Base-by-base conservation (phyloP, 2,329 filamentous ascomycete species). In the Aspergillus ustus region DNA sequence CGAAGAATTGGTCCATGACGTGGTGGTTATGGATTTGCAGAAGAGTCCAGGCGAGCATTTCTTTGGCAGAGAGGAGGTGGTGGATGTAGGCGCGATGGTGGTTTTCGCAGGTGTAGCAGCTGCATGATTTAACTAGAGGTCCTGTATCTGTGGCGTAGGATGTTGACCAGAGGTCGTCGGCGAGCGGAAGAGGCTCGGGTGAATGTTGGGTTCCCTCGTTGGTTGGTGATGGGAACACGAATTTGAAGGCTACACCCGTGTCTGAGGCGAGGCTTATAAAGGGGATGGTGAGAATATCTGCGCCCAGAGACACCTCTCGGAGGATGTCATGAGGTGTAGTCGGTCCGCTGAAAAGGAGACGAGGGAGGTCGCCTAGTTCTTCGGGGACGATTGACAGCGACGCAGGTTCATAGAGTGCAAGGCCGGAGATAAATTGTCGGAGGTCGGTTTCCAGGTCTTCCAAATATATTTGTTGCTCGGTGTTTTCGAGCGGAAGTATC, bases 11-110 rank as follows among this genome's bases (percentile, higher is more conserved):
- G 50, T 86, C 84, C 57, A 96, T 77, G 7, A 90, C 79, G 63
- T 88, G 84, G 74, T 96, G 89, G 74, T 99, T 99, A 79, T 99
- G 95, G 3, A 97, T 84, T 75, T 98, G 94, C 7, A 99, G 83
- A 7, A 99, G 83, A 0, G 90, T 91, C 95, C 95, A 99, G 25
- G 90, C 94, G 4, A 97, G 87, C 95, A 99, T 98, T 77, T 99
- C 95, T 72, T 93, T 96, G 0, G 95, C 93, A 51, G 87, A 84
- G 6, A 99, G 85, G 1, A 98, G 84, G 75, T 99, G 95, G 66
- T 93, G 90, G 40, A 99, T 73, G 76, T 91, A 99, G 0, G 95
- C 94, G 53, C 89, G 83, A 77, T 97, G 92, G 75, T 98, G 94
- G 19, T 85, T 85, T 2, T 82, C 86, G 81, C 95, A 99, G 22